Conservation (phyloP, 2,329 filamentous ascomycete genomes). For the Ophiocordyceps camponoti-rufipedis region DNA sequence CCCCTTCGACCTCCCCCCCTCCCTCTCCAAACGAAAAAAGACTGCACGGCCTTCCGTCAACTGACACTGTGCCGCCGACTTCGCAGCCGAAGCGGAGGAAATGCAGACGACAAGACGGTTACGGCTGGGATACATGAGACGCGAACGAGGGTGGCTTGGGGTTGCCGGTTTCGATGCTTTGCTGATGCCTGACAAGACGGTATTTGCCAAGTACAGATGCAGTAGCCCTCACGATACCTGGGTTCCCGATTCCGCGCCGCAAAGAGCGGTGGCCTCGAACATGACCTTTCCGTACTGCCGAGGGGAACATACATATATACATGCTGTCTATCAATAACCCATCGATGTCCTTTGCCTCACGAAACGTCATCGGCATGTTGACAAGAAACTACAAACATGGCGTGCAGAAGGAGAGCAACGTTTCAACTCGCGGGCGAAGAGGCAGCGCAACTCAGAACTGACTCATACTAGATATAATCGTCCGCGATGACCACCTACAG, state of each 20-base stretch:
- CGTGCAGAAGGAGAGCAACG: no score
- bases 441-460: no score
- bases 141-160: background rate
- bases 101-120: background rate
- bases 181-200: background rate
- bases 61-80: background rate
- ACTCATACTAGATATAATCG: no score
- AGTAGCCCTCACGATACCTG: no score
- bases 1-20: background rate
- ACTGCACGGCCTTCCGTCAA: background rate
- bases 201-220: background rate
- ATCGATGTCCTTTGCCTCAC: no score
- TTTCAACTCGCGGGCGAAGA: no score
- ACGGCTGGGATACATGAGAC: background rate
- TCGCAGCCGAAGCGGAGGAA: background rate
- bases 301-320: background rate
- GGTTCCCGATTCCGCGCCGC: background rate
- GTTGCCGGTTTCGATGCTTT: background rate
- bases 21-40: background rate
- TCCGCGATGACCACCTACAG: no score
- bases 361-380: no score
- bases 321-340: background rate
- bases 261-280: background rate
- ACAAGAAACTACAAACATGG: no score
- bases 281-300: background rate